Conservation (phyloP, 495 filamentous ascomycete species). For the Tuber umbilicatum region DNA sequence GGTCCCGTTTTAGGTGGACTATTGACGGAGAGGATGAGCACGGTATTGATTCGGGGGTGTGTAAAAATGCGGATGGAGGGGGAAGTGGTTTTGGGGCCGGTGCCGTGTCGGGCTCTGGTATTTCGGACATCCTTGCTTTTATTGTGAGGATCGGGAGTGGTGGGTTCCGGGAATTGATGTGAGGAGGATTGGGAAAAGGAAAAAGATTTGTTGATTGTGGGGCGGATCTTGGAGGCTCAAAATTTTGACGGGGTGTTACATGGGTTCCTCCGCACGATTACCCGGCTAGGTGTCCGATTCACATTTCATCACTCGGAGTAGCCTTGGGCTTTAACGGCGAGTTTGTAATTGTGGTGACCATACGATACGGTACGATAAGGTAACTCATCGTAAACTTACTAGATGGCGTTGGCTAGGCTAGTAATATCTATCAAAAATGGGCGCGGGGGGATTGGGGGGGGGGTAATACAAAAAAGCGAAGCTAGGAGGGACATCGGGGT, state of each 20-base stretch:
- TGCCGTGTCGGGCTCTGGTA: neutral
- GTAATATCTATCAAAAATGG: neutral
- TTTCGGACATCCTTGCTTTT: neutral
- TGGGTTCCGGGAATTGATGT: neutral
- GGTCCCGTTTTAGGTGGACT: slow-evolving; percentile 77
- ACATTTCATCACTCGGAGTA: neutral
- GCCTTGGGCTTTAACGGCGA: too few relatives aligned
- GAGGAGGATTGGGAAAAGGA: slow-evolving; percentile 1
- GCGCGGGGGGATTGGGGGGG: neutral
- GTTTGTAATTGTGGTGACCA: too few relatives aligned
- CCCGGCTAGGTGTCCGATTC: neutral
- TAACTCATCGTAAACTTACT: neutral
- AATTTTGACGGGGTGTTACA: neutral
- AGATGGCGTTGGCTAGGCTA: neutral
- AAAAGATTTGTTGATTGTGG: neutral
- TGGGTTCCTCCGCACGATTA: neutral
- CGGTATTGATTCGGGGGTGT: slow-evolving; percentile 22
- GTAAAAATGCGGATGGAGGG: slow-evolving; percentile 28
- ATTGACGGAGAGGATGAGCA: slow-evolving; percentile 47
- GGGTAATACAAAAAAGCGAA: too few relatives aligned
- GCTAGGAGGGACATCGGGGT: too few relatives aligned
- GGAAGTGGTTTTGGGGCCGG: slow-evolving; percentile 3
- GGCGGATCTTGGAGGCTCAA: neutral
- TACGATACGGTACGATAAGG: neutral
- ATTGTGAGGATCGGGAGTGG: neutral